phyloP scores from a whole-genome alignment of 495 filamentous ascomycete species.

The Penicillium samsonianum region DNA sequence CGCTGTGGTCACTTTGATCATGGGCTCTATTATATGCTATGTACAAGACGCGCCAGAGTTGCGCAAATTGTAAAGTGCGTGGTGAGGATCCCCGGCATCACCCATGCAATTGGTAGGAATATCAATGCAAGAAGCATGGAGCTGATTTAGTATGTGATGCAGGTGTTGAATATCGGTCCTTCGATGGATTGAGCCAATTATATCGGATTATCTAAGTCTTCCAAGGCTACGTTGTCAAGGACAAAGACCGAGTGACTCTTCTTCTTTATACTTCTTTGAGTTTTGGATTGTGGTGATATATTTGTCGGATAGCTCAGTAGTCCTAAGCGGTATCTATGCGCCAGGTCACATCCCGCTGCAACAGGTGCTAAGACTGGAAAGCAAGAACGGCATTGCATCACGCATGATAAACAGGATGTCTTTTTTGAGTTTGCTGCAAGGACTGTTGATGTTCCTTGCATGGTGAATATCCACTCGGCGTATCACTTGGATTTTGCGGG shows the following conservation, averaged over 20 bases:
- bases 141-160: background rate
- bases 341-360: conserved; percentile 37
- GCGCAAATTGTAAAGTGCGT: background rate
- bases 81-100: background rate
- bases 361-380: conserved; percentile 32
- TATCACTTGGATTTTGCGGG: conserved; percentile 4
- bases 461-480: conserved; percentile 31
- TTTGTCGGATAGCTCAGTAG: conserved; percentile 9
- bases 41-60: conserved; percentile 10
- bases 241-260: background rate
- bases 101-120: background rate
- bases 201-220: background rate
- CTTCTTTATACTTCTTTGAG: background rate
- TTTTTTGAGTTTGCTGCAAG: conserved; percentile 52
- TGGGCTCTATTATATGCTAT: background rate
- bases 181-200: background rate
- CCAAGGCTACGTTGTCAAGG: background rate
- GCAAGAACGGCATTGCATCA: too few relatives aligned
- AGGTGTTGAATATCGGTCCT: background rate
- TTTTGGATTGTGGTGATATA: background rate
- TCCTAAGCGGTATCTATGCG: conserved; percentile 21
- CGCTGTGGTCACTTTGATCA: background rate
- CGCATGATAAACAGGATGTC: conserved; percentile 38
- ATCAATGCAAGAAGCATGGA: background rate
- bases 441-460: conserved; percentile 48